Percentiles rank a stretch among this genome's conserved stretches.
Conservation (phyloP, 352 stramenopile species). For the Phytophthora kernoviae region DNA sequence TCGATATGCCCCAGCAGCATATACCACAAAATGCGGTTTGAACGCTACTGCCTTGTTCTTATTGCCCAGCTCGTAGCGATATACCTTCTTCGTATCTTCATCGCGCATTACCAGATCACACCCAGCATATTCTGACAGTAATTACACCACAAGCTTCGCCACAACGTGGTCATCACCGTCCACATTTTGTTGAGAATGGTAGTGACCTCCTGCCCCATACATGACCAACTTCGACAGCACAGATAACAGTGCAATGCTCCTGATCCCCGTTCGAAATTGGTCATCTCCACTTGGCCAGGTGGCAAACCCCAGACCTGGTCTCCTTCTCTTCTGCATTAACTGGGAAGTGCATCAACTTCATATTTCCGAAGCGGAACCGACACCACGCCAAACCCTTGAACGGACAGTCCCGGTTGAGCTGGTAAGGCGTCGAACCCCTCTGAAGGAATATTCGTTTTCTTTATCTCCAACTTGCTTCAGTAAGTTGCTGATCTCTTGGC, state of each 20-base stretch:
- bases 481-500: conserved; percentile 11
- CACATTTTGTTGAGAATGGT: background rate
- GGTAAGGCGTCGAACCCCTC: conserved; percentile 8
- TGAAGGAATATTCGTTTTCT: conserved; percentile 1
- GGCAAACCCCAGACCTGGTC: conserved; percentile 7
- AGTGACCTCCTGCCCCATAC: conserved; percentile 3
- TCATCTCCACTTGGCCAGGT: conserved; percentile 5
- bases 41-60: conserved; percentile 3
- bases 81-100: background rate
- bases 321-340: background rate
- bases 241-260: conserved; percentile 2
- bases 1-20: conserved; percentile 1
- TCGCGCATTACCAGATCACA: conserved; percentile 3
- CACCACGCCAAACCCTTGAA: conserved; percentile 10
- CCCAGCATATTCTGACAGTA: conserved; percentile 10
- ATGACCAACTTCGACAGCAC: conserved; percentile 11
- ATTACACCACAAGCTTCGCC: conserved; percentile 12
- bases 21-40: conserved; percentile 14
- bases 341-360: conserved; percentile 6
- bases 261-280: conserved; percentile 11
- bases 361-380: conserved; percentile 13
- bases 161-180: background rate
- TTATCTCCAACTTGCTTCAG: conserved; percentile 2
- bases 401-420: conserved; percentile 8
- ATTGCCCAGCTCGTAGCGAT: conserved; percentile 3